A percentile compares a stretch with the other conserved stretches of the same genome.
These are phyloP conservation scores for Davidsoniella eucalypti DNA, from an alignment of 2,329 filamentous ascomycete genomes.

Conservation along the genomic window DNA sequence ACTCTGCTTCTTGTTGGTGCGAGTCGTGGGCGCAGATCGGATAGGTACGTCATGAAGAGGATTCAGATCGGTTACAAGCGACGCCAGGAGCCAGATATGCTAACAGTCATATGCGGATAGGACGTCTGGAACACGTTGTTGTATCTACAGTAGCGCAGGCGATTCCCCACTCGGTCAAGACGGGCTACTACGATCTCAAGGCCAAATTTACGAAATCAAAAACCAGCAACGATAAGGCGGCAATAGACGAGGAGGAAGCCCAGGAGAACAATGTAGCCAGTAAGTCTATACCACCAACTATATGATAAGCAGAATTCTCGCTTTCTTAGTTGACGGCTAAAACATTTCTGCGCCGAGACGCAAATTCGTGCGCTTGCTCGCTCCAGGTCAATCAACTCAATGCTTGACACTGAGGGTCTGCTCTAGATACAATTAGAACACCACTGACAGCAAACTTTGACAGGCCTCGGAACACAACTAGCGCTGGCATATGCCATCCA, in stretches of 20 bases:
- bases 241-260: slow-evolving; percentile 21
- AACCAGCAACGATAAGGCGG: slow-evolving; percentile 14
- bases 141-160: slow-evolving; percentile 40
- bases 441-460: too few relatives aligned
- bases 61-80: neutral
- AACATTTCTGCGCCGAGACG: neutral
- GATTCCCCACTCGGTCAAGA: slow-evolving; percentile 35
- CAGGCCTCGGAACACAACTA: slow-evolving; percentile 61
- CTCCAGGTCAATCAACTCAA: neutral
- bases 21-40: slow-evolving; percentile 63
- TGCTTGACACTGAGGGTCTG: neutral
- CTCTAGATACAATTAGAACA: neutral
- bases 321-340: too few relatives aligned
- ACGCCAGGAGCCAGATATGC: neutral
- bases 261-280: slow-evolving; percentile 37
- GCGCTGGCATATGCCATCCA: slow-evolving; percentile 92
- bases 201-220: slow-evolving; percentile 15
- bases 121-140: slow-evolving; percentile 48
- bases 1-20: slow-evolving; percentile 82
- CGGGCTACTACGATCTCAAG: slow-evolving; percentile 22
- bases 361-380: neutral
- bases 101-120: slow-evolving; percentile 21
- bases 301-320: too few relatives aligned
- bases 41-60: slow-evolving; percentile 40
- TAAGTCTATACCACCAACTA: slow-evolving; percentile 31